Evolutionary conservation across 1,284 basidiomycete genomes (phyloP).

Genomic region (Anthracocystis walkeri): DNA sequence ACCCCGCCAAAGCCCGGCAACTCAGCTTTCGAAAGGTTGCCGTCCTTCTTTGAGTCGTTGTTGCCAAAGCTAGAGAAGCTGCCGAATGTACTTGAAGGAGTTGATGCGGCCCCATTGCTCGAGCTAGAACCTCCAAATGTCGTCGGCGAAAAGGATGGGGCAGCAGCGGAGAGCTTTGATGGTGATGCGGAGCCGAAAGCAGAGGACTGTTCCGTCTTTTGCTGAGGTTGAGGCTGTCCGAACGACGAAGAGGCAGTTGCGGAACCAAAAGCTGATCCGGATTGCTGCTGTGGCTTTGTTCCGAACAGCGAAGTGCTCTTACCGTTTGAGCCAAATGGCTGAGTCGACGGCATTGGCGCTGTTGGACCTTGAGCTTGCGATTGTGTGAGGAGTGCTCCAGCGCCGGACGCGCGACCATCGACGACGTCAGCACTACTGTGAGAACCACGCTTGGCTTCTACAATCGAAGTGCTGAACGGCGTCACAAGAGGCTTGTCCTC

Average conservation of each 20-base stretch:
- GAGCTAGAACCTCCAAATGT: not conserved
- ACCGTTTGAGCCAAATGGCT: constrained; percentile 3
- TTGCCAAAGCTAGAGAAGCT: constrained; percentile 8
- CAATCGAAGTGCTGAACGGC: constrained; percentile 74
- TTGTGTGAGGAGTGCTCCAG: constrained; percentile 12
- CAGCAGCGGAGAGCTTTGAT: constrained; percentile 32
- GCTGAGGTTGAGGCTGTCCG: constrained; percentile 14
- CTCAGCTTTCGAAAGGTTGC: not conserved
- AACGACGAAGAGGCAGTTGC: constrained; percentile 9
- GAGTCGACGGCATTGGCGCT: not conserved
- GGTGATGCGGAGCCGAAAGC: constrained; percentile 15
- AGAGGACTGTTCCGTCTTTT: constrained; percentile 6
- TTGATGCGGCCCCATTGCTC: not conserved
- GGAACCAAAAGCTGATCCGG: not conserved
- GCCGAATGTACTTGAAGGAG: constrained; percentile 8
- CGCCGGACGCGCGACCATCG: constrained; percentile 74
- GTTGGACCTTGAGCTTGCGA: constrained; percentile 2
- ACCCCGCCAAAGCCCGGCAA: constrained; percentile 17
- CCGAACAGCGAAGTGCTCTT: constrained; percentile 8
- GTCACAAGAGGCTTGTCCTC: constrained; percentile 58
- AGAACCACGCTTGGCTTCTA: constrained; percentile 79
- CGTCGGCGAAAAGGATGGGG: constrained; percentile 25
- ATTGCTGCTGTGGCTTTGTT: constrained; percentile 1
- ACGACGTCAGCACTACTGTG: constrained; percentile 80
- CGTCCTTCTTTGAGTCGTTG: constrained; percentile 6